phyloP scores from a whole-genome alignment of 768 basidiomycete species.

The Collybia sordida region DNA sequence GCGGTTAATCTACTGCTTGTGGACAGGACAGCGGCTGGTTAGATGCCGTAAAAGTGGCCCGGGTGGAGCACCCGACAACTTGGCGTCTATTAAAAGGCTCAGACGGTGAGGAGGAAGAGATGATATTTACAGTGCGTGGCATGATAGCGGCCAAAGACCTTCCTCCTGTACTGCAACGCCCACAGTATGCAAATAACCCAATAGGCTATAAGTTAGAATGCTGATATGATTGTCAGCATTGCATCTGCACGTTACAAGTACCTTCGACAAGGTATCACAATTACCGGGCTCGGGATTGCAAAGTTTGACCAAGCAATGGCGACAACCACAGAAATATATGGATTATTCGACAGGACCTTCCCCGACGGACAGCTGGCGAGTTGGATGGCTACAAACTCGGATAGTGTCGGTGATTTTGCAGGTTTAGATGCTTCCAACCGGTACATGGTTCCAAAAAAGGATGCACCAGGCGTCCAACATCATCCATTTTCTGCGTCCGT shows the following conservation, averaged over 20 bases:
- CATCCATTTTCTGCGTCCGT: constrained; percentile 5
- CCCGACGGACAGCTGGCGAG: background rate
- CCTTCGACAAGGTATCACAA: constrained; percentile 1
- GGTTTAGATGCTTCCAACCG: constrained; percentile 4
- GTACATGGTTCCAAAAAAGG: constrained; percentile 9
- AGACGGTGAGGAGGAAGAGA: too few species aligned
- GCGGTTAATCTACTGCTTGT: too few species aligned
- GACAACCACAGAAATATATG: constrained; percentile 4
- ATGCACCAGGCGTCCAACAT: background rate
- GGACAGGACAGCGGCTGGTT: too few species aligned
- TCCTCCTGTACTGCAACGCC: too few species aligned
- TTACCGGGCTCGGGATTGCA: background rate
- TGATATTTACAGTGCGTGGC: too few species aligned
- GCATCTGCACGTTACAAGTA: background rate
- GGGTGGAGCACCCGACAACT: too few species aligned
- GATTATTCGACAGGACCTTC: constrained; percentile 3
- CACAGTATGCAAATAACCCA: too few species aligned
- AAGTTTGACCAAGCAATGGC: constrained; percentile 1
- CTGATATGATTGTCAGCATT: too few species aligned
- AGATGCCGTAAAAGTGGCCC: too few species aligned
- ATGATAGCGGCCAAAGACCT: too few species aligned
- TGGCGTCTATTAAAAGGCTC: too few species aligned
- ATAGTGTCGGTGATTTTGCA: background rate
- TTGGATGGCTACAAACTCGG: background rate
- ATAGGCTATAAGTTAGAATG: too few species aligned